Evolutionary conservation across 2,329 filamentous ascomycete species (phyloP), one percentile per base, ranked within the genome.

Genomic region (Colletotrichum falcatum): DNA sequence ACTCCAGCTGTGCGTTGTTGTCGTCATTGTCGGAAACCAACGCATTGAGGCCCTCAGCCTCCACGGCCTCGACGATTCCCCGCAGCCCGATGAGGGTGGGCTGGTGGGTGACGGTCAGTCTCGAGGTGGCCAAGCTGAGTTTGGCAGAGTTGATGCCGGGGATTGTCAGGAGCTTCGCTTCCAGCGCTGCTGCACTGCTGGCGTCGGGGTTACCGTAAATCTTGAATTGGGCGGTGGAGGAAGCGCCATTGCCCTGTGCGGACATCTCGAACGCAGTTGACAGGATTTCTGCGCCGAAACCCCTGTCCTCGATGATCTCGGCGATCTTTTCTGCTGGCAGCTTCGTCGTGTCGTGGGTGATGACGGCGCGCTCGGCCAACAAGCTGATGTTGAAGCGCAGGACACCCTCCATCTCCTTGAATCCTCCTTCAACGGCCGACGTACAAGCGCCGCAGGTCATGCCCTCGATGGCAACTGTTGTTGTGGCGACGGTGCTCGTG

Each of bases 371-470:
- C 80, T 98, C 96, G 5, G 96, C 97, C 39, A 98, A 87, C 74
- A 99, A 84, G 81, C 94, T 97, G 79, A 99, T 97, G 78, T 97
- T 97, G 85, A 98, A 97, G 74, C 94, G 93, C 66, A 94, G 78
- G 20, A 98, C 81, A 28, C 96, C 96, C 12, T 92, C 89, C 2
- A 95, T 81, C 73, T 88, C 89, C 74, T 90, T 89, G 81, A 99
- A 96, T 4, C 92, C 94, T 61, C 89, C 87, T 77, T 98, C 93
- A 1, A 98, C 90, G 7, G 95, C 94, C 1, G 95, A 95, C 0
- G 96, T 98, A 81, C 96, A 99, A 51, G 96, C 94, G 28, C 95
- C 95, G 78, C 96, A 98, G 1, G 96, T 99, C 96, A 99, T 99
- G 61, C 96, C 96, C 74, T 96, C 94, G 65, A 99, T 93, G 5